A percentile compares a stretch with the other conserved stretches of the same genome.
These are phyloP conservation scores for Aspergillus biplanus DNA, from an alignment of 495 filamentous ascomycete genomes.

Conservation along the genomic window DNA sequence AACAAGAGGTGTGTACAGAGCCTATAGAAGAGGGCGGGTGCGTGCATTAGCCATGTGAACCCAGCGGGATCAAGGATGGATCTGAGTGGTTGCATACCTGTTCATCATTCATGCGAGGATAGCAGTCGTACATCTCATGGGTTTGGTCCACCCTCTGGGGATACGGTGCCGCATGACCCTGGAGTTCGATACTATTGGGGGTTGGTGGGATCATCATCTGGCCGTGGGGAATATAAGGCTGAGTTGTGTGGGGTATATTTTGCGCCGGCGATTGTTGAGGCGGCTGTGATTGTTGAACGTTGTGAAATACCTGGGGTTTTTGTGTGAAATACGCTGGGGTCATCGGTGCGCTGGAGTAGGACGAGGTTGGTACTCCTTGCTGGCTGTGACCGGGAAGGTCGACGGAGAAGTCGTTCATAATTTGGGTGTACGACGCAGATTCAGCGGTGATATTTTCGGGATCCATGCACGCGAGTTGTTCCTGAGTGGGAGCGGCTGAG, in stretches of 20 bases:
- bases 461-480: conserved; percentile 34
- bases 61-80: neutral
- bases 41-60: conserved; percentile 30
- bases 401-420: conserved; percentile 41
- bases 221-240: conserved; percentile 54
- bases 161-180: conserved; percentile 66
- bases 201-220: conserved; percentile 82
- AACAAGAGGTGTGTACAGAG: conserved; percentile 90
- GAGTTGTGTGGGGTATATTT: conserved; percentile 46
- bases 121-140: conserved; percentile 70
- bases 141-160: conserved; percentile 64
- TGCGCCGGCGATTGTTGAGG: conserved; percentile 56
- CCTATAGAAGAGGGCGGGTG: conserved; percentile 42
- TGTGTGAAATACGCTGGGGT: conserved; percentile 46
- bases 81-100: conserved; percentile 57
- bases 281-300: conserved; percentile 46
- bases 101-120: conserved; percentile 75
- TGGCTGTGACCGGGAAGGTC: conserved; percentile 35
- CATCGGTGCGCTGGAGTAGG: conserved; percentile 39
- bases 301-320: conserved; percentile 34
- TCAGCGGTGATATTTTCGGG: conserved; percentile 33
- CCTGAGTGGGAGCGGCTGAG: conserved; percentile 31
- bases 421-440: conserved; percentile 36
- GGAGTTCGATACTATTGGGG: conserved; percentile 89
- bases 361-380: conserved; percentile 29